Evolutionary conservation across 257 asterid species (phyloP).

Genomic region (Solanum gandarillasii): DNA sequence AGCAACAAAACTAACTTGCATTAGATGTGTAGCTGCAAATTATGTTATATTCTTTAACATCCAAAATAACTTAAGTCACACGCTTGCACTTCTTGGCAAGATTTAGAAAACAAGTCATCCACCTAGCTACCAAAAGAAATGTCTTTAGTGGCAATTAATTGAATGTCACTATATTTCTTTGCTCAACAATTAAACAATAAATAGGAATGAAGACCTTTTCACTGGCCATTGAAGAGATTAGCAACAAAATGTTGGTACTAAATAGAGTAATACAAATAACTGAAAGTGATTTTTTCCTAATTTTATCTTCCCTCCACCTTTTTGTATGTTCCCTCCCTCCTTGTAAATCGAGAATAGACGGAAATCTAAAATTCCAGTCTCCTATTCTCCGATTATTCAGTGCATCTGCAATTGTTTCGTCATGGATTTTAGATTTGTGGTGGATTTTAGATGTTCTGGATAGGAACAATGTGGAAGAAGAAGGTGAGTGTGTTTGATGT

Average conservation of each 20-base stretch:
- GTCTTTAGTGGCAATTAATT: neutral
- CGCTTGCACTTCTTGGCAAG: neutral
- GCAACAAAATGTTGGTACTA: neutral
- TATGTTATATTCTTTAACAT: neutral
- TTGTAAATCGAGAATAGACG: neutral
- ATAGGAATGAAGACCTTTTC: neutral
- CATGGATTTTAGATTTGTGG: neutral
- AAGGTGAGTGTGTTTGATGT: neutral
- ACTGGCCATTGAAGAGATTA: neutral
- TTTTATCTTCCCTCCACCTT: no score
- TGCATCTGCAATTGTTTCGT: neutral
- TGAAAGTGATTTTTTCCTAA: no score
- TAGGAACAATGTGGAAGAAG: neutral
- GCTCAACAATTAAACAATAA: neutral
- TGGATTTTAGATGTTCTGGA: neutral
- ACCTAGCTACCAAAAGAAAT: neutral
- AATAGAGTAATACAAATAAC: neutral
- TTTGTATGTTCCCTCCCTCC: neutral
- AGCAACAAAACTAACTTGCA: neutral
- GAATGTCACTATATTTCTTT: no score
- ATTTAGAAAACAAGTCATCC: neutral
- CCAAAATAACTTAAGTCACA: neutral
- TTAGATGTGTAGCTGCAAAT: neutral
- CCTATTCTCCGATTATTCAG: no score
- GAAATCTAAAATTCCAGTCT: neutral